Conservation (phyloP, 306 rosid species). For the Vigna trinervia region DNA sequence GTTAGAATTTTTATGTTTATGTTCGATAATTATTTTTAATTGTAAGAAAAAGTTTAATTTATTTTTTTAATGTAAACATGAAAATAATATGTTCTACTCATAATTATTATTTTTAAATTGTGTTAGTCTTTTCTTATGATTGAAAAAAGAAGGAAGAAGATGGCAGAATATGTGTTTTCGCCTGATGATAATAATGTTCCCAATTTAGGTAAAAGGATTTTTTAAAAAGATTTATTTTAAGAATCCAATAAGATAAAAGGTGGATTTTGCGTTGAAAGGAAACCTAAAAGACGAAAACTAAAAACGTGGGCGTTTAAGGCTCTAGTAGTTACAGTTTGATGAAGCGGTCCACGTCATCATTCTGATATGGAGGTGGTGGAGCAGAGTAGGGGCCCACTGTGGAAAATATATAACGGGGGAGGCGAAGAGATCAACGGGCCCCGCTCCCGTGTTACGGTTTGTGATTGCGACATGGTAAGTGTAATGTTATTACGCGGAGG, state of each 20-base stretch:
- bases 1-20: too few relatives aligned
- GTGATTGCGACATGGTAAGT: slow-evolving; percentile 47
- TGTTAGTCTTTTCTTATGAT: too few relatives aligned
- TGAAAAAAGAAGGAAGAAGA: too few relatives aligned
- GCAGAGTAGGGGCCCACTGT: slow-evolving; percentile 8
- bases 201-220: too few relatives aligned
- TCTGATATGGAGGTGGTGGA: slow-evolving; percentile 20
- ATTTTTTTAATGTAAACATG: too few relatives aligned
- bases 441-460: slow-evolving; percentile 46
- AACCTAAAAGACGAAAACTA: background rate
- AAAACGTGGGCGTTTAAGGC: slow-evolving; percentile 35
- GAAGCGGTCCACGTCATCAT: slow-evolving; percentile 31
- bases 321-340: background rate
- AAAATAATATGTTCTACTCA: too few relatives aligned
- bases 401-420: slow-evolving; percentile 11
- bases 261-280: background rate
- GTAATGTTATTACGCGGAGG: slow-evolving; percentile 53
- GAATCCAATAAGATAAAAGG: background rate
- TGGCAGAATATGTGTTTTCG: too few relatives aligned
- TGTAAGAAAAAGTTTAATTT: too few relatives aligned
- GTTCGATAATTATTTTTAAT: too few relatives aligned
- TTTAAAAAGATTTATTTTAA: too few relatives aligned
- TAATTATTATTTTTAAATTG: too few relatives aligned
- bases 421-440: background rate
- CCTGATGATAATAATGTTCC: too few relatives aligned